These are phyloP conservation scores for Aureobasidium sp. DNA, from an alignment of 2,329 filamentous ascomycete genomes.

Conservation along the genomic window DNA sequence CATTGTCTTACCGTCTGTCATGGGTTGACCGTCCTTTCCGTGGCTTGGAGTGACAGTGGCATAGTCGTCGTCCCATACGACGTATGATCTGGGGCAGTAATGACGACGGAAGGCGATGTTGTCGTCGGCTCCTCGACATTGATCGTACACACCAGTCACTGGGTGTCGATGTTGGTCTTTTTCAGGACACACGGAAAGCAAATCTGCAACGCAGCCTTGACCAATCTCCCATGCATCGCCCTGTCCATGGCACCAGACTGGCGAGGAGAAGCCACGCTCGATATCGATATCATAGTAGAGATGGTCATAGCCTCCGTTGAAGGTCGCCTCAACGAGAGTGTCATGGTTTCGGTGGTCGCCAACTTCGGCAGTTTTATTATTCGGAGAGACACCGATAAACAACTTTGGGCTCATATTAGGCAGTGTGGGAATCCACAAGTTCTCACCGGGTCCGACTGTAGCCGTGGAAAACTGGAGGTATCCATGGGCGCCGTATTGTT, in stretches of 20 bases:
- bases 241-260: conserved; percentile 12
- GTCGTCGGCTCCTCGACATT: background rate
- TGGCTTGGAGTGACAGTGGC: background rate
- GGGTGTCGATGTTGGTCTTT: background rate
- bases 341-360: background rate
- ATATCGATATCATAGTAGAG: conserved; percentile 13
- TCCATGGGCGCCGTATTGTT: background rate
- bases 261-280: conserved; percentile 11
- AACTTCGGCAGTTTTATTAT: background rate
- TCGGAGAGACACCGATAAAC: background rate
- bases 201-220: conserved; percentile 3
- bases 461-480: background rate
- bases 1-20: background rate
- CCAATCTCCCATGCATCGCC: background rate
- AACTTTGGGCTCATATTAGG: background rate
- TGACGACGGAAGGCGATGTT: background rate
- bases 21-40: background rate
- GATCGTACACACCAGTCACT: background rate
- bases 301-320: background rate
- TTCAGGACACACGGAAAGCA: conserved; percentile 4
- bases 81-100: background rate
- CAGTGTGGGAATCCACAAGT: background rate
- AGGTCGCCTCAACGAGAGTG: conserved; percentile 1
- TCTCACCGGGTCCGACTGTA: background rate
- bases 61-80: background rate